These are phyloP conservation scores for Tylopilus subfusipes DNA, from an alignment of 768 basidiomycete species.

Conservation along the genomic window DNA sequence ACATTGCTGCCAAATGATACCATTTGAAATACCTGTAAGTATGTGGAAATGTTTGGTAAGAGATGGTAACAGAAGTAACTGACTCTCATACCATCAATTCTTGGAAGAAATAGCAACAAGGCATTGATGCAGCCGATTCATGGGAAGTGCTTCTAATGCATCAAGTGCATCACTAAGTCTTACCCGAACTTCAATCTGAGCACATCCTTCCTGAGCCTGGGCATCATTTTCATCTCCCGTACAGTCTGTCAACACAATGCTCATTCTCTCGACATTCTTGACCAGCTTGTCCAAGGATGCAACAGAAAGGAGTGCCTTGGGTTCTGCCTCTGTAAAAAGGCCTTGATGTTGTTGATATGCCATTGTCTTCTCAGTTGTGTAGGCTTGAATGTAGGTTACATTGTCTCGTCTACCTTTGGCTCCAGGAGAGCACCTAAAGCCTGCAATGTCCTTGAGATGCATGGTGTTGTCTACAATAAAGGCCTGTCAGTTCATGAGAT, in stretches of 20 bases:
- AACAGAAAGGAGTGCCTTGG: neutral
- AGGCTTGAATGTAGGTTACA: constrained; percentile 4
- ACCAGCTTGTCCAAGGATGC: neutral
- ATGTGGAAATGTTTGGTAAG: no score
- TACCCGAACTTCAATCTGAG: neutral
- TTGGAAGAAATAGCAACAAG: neutral
- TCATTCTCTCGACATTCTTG: neutral
- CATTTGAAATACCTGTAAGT: constrained; percentile 10
- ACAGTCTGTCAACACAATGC: neutral
- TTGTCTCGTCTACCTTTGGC: neutral
- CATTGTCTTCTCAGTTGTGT: constrained; percentile 8
- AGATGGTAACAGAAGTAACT: no score
- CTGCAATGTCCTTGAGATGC: neutral
- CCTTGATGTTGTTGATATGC: constrained; percentile 3
- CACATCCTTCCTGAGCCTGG: constrained; percentile 1
- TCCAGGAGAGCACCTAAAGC: neutral
- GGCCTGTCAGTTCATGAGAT: neutral
- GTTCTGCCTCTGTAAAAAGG: neutral
- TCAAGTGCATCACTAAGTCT: neutral
- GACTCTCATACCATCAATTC: neutral
- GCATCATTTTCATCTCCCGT: neutral
- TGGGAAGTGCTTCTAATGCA: neutral
- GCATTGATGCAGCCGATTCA: neutral
- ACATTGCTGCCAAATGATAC: neutral
- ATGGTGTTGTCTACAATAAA: no score